phyloP scores from a whole-genome alignment of 78 protist genomes.

The Dictyostelium firmibasis region DNA sequence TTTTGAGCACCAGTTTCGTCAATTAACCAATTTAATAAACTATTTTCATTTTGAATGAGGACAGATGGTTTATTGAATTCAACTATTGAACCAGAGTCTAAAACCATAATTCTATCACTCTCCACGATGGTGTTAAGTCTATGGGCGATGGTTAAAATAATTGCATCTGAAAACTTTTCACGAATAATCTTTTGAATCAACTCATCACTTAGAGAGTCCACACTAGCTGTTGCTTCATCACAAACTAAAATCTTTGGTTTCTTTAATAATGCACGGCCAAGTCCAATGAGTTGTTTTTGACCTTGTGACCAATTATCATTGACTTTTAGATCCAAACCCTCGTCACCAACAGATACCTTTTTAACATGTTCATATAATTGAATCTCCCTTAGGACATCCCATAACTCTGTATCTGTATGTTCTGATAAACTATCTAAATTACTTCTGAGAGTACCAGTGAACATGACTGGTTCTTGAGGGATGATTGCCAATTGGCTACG shows the following conservation, averaged over 20 bases:
- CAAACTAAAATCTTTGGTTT: conserved; percentile 84
- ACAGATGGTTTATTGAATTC: conserved; percentile 76
- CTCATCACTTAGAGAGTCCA: conserved; percentile 91
- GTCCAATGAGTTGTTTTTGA: conserved; percentile 95
- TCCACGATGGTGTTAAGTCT: conserved; percentile 92
- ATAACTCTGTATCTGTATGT: conserved; percentile 49
- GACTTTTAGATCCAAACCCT: conserved; percentile 32
- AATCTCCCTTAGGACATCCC: conserved; percentile 75
- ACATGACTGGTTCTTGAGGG: conserved; percentile 95
- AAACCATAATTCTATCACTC: conserved; percentile 84
- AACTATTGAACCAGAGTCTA: conserved; percentile 55
- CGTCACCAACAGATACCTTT: not conserved
- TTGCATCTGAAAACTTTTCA: conserved; percentile 65
- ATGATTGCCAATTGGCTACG: conserved; percentile 87
- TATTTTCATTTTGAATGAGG: conserved; percentile 11
- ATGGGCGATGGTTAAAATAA: conserved; percentile 96
- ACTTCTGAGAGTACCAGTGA: conserved; percentile 84
- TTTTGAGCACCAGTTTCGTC: conserved; percentile 45
- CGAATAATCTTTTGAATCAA: conserved; percentile 83
- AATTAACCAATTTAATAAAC: conserved; percentile 43
- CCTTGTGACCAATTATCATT: conserved; percentile 86
- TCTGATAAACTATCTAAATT: conserved; percentile 84
- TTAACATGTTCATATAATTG: conserved; percentile 3
- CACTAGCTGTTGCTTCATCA: conserved; percentile 97
- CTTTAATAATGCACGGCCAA: conserved; percentile 95